Evolutionary conservation across 2,329 filamentous ascomycete genomes (phyloP).

Genomic region (Pseudogymnoascus sp.): DNA sequence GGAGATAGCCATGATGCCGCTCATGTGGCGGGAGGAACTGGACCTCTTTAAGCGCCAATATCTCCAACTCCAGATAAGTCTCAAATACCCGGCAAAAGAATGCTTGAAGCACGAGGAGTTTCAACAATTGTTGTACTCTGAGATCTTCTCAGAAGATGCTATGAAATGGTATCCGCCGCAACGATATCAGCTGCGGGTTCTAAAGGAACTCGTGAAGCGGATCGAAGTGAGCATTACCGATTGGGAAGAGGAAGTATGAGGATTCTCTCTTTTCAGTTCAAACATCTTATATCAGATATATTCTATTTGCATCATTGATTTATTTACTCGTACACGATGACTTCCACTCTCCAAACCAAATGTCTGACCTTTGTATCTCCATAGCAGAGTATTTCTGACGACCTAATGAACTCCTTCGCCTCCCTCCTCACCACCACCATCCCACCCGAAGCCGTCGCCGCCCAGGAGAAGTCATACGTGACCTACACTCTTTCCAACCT

Average conservation of each 20-base stretch:
- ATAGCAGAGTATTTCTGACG: conserved; percentile 70
- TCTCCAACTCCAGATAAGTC: conserved; percentile 59
- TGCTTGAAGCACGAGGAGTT: conserved; percentile 50
- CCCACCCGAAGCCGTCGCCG: conserved; percentile 54
- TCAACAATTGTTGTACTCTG: conserved; percentile 57
- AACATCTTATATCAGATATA: conserved; percentile 11
- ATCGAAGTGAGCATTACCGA: conserved; percentile 70
- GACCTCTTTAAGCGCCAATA: conserved; percentile 64
- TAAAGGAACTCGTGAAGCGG: conserved; percentile 62
- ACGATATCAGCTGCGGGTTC: conserved; percentile 59
- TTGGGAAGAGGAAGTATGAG: conserved; percentile 78
- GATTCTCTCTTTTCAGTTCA: conserved; percentile 19
- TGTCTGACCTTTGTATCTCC: conserved; percentile 21
- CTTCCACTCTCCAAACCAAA: neutral
- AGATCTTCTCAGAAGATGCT: conserved; percentile 54
- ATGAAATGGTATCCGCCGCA: conserved; percentile 52
- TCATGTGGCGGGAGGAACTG: conserved; percentile 27
- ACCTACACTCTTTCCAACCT: conserved; percentile 47
- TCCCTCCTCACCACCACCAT: conserved; percentile 54
- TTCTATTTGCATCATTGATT: conserved; percentile 13
- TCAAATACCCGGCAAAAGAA: conserved; percentile 54
- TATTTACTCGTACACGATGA: neutral
- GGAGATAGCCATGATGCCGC: conserved; percentile 24
- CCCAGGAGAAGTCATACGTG: conserved; percentile 65
- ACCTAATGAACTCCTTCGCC: conserved; percentile 62